Evolutionary conservation across 1,139 yeast species (phyloP).

Genomic region (Taphrina confusa): DNA sequence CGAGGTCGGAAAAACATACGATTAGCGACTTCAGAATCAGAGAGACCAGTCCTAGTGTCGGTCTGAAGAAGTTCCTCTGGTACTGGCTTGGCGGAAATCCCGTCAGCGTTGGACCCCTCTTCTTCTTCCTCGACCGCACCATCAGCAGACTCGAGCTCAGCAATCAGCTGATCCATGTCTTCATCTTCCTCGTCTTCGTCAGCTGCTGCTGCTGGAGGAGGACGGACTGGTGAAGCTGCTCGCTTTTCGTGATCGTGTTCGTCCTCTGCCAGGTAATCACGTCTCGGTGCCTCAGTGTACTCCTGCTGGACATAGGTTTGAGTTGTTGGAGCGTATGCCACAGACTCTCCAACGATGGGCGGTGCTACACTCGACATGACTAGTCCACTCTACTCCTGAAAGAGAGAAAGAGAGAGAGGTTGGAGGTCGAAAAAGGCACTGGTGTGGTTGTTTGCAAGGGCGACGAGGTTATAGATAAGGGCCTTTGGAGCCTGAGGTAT

Average conservation of each 20-base stretch:
- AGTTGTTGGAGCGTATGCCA: neutral
- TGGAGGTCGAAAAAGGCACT: slow-evolving; percentile 1
- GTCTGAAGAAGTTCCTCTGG: slow-evolving; percentile 91
- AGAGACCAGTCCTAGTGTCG: slow-evolving; percentile 77
- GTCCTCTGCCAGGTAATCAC: slow-evolving; percentile 34
- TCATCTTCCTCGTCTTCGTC: slow-evolving; percentile 42
- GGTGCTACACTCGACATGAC: slow-evolving; percentile 25
- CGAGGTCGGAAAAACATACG: slow-evolving; percentile 49
- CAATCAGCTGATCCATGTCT: slow-evolving; percentile 61
- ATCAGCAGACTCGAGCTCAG: slow-evolving; percentile 82
- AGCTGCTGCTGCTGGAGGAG: slow-evolving; percentile 30
- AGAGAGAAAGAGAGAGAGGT: slow-evolving; percentile 13
- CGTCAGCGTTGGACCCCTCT: slow-evolving; percentile 52
- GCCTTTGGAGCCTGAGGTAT: slow-evolving; percentile 6
- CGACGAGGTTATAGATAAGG: slow-evolving; percentile 6
- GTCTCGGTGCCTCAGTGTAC: slow-evolving; percentile 17
- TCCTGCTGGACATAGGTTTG: slow-evolving; percentile 13
- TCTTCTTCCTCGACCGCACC: slow-evolving; percentile 55
- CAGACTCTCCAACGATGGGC: slow-evolving; percentile 23
- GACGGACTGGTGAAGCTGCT: slow-evolving; percentile 19
- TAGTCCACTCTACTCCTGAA: slow-evolving; percentile 13
- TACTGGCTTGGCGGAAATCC: slow-evolving; percentile 60
- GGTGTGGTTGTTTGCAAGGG: neutral
- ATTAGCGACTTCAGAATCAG: slow-evolving; percentile 74
- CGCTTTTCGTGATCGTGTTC: slow-evolving; percentile 24